Conservation (phyloP, 495 filamentous ascomycete species). For the Penicillium dipodomyicola region DNA sequence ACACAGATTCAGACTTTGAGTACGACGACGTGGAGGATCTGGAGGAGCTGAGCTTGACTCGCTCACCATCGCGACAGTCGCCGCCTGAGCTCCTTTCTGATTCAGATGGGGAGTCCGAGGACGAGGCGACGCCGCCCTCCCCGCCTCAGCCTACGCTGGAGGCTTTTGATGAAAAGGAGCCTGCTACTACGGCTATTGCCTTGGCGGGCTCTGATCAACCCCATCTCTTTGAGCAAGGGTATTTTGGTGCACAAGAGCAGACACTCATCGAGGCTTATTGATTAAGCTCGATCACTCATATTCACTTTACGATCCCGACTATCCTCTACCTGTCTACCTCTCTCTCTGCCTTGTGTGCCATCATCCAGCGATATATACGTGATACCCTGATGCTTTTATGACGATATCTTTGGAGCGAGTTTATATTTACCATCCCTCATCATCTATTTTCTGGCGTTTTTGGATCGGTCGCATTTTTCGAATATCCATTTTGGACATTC, state of each 20-base stretch:
- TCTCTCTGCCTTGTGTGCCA: conserved; percentile 27
- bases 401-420: conserved; percentile 13
- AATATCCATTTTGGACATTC: conserved; percentile 14
- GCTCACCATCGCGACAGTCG: conserved; percentile 68
- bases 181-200: conserved; percentile 51
- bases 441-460: conserved; percentile 12
- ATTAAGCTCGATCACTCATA: conserved; percentile 11
- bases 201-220: conserved; percentile 39
- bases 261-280: conserved; percentile 46
- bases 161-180: conserved; percentile 67
- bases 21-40: conserved; percentile 67
- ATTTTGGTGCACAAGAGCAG: conserved; percentile 54
- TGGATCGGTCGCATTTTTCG: conserved; percentile 12
- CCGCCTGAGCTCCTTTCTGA: conserved; percentile 78
- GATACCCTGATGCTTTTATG: conserved; percentile 29
- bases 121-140: conserved; percentile 80
- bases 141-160: conserved; percentile 66
- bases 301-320: conserved; percentile 2
- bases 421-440: conserved; percentile 8
- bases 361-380: conserved; percentile 21
- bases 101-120: conserved; percentile 65
- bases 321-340: neutral
- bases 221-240: conserved; percentile 58
- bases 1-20: conserved; percentile 50
- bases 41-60: conserved; percentile 65